Conservation (phyloP, 2,329 filamentous ascomycete species). For the Colletotrichum euphorbiae region DNA sequence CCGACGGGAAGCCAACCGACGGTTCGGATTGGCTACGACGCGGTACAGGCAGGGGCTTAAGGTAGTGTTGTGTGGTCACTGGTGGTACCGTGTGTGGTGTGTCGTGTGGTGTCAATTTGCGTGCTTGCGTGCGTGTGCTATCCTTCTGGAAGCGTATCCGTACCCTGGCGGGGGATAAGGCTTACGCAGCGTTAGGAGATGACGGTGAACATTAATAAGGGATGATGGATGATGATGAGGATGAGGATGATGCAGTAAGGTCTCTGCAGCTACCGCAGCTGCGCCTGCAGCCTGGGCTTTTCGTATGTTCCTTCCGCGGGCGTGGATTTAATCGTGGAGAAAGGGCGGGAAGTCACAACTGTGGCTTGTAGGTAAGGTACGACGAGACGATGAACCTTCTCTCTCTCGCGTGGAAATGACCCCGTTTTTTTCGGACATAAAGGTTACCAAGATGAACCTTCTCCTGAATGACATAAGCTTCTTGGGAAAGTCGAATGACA, state of each 20-base stretch:
- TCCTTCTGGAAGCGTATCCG: slow-evolving; percentile 5
- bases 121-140: not conserved
- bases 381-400: not conserved
- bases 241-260: not conserved
- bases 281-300: no score
- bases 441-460: no score
- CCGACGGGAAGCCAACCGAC: slow-evolving; percentile 22
- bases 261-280: not conserved
- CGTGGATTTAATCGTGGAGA: slow-evolving; percentile 27
- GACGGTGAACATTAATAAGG: slow-evolving; percentile 14
- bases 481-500: not conserved
- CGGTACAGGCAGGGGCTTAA: slow-evolving; percentile 18
- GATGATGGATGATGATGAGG: slow-evolving; percentile 2
- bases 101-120: not conserved
- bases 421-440: no score
- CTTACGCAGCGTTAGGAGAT: not conserved
- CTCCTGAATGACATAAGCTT: not conserved
- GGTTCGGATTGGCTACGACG: slow-evolving; percentile 32
- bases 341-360: not conserved
- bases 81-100: no score
- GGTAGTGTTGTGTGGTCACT: slow-evolving; percentile 10
- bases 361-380: not conserved
- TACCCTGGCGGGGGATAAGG: not conserved
- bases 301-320: slow-evolving; percentile 1
- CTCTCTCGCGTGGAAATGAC: no score